Evolutionary conservation across 1,284 basidiomycete genomes (phyloP).

Genomic region (Peniophora sp.): DNA sequence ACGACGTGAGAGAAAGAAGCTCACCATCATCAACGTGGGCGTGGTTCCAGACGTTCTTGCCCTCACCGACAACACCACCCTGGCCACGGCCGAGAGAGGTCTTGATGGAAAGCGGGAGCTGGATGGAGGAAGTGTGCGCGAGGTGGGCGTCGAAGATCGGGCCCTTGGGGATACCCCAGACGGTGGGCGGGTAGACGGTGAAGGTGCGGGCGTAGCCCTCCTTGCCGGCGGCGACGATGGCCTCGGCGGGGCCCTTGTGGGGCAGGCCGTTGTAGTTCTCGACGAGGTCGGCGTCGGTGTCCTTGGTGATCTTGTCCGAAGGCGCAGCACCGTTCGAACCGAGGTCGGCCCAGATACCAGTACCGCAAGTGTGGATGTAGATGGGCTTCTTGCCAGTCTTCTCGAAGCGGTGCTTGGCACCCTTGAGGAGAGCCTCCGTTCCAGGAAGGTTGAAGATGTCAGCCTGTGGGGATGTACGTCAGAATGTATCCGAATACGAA

Average conservation of each 20-base stretch:
- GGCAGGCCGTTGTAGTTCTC: constrained; percentile 32
- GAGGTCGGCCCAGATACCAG: too few species aligned
- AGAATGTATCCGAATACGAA: too few species aligned
- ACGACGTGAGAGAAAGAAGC: constrained; percentile 1
- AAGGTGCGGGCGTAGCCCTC: constrained; percentile 34
- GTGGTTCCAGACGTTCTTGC: constrained; percentile 39
- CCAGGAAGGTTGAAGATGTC: constrained; percentile 34
- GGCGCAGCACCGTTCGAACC: not conserved
- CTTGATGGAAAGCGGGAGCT: constrained; percentile 30
- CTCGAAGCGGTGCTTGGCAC: constrained; percentile 32
- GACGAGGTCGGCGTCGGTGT: constrained; percentile 30
- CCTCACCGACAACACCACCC: constrained; percentile 36
- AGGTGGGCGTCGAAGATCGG: constrained; percentile 32
- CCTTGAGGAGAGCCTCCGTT: constrained; percentile 33
- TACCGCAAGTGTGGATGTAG: constrained; percentile 36
- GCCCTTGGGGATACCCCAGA: constrained; percentile 34
- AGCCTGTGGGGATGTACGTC: constrained; percentile 22
- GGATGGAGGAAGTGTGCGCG: constrained; percentile 32
- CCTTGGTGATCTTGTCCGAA: constrained; percentile 24
- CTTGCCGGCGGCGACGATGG: constrained; percentile 31
- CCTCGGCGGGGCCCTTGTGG: constrained; percentile 36
- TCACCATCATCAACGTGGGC: constrained; percentile 37
- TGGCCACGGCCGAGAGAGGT: constrained; percentile 29
- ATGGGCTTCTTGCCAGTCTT: constrained; percentile 29
- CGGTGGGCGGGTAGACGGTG: constrained; percentile 35